These are phyloP conservation scores for Mycena epipterygia DNA, from an alignment of 768 basidiomycete genomes.

Conservation along the genomic window DNA sequence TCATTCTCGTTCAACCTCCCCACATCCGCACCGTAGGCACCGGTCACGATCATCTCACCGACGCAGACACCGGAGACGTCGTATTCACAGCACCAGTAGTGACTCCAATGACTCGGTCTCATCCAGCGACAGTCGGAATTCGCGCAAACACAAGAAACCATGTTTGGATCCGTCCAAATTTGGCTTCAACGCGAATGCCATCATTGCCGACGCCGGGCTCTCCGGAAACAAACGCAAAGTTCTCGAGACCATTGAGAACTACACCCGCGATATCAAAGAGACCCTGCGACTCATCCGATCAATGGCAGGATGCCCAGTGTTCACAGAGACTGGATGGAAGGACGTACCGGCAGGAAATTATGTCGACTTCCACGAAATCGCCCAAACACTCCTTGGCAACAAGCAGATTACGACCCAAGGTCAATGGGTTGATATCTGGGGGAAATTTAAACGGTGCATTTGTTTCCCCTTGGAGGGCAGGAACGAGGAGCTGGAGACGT, in stretches of 20 bases:
- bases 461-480: neutral
- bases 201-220: neutral
- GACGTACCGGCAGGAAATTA: constrained; percentile 2
- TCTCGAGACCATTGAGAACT: constrained; percentile 8
- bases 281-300: neutral
- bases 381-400: neutral
- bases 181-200: neutral
- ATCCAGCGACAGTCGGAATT: too few species aligned
- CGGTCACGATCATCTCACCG: too few species aligned
- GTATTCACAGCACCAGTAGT: neutral
- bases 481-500: neutral
- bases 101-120: neutral
- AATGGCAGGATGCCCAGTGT: neutral
- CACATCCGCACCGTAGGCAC: neutral
- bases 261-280: constrained; percentile 6
- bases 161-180: constrained; percentile 6
- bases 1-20: neutral
- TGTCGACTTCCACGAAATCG: constrained; percentile 5
- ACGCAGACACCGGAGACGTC: neutral
- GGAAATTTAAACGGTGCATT: neutral
- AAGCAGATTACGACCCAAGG: neutral
- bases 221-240: neutral
- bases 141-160: constrained; percentile 5
- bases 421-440: neutral
- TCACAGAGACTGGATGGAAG: constrained; percentile 8